Evolutionary conservation across 2,329 filamentous ascomycete genomes (phyloP), one percentile per base, ranked within the genome.

Genomic region (Penicillium glabrum): DNA sequence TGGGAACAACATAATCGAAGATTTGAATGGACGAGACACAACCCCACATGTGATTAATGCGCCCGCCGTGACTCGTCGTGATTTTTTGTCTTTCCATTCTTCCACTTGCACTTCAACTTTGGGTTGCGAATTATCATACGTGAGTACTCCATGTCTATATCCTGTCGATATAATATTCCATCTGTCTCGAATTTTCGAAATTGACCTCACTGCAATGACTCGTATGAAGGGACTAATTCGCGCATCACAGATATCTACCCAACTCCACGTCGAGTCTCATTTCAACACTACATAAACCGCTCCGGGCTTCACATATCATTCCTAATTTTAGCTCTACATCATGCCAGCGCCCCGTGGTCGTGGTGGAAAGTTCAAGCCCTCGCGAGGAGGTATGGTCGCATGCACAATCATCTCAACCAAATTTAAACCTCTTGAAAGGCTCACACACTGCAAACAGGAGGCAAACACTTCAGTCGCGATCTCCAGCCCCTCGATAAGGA

Each of bases 361-460:
- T 72, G 92, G 89, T 69, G 91, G 93, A 77, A 98, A 98, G 80
- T 96, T 93, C 77, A 98, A 97, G 82, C 91, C 89, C 66, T 92
- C 91, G 67, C 85, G 93, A 78, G 93, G 93, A 83, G 93, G 93
- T 93, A 79, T 59, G 61, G 47, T 64, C 51, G 57, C 67, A 83
- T 63, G 59, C 54, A 45, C 21, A 48, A 46, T 9, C 46, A 11
- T 44, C 21, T 21, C 33, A 45, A 21, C n/a, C 16, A 44, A 26
- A 33, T 7, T 10, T 19, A 23, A 41, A 23, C 10, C 37, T 11
- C 14, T 41, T 41, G 39, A 23, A 41, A 50, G 31, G 33, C 61
- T 62, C 19, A 64, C 47, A 43, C 23, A 33, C 19, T 14, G 8
- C 13, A 35, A 44, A 53, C 63, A 96, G 93, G 93, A 61, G 95